Base-by-base conservation (phyloP, 1,139 yeast species). In the Taphrina pruni region DNA sequence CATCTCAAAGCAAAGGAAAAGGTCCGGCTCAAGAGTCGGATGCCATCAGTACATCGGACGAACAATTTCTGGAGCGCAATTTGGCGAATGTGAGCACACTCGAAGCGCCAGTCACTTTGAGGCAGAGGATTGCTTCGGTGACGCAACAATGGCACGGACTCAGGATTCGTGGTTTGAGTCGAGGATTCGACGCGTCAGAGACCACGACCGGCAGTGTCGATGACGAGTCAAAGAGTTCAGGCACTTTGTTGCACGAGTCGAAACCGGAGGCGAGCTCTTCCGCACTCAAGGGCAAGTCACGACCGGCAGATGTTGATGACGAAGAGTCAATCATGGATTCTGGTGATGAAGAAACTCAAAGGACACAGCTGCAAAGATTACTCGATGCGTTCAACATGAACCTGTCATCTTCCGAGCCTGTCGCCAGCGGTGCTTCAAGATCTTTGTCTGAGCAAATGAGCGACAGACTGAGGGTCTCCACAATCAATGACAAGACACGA, bases 311-410 rank as follows among this genome's bases (percentile, higher is more conserved):
- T 14, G 66, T 32, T 12, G 67, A 55, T 6, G 55, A 38, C 12
- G 46, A 36, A 11, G 20, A 26, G 2, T 9, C 35, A 35, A n/a
- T 17, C 43, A 6, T 21, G 17, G 56, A 50, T 21, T 35, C 35
- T 14, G 55, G 51, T 7, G 66, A 54, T 2, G 67, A 58, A 21
- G 62, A 58, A 21, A 58, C 35, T 7, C 67, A 64, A 12, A 46
- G 60, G 26, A 64, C 67, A n/a, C 67, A 64, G 45, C 41, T 64
- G 12, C 60, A 54, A 61, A 64, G 39, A 21, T 11, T 64, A 38
- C 32, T 64, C 9, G 60, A 41, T 17, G 67, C 67, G 8, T 64
- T 64, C 39, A 46, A 45, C 55, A 56, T 64, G 55, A 54, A 48
- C 12, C 45, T 64, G n/a, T 51, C 60, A 21, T 21, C 41, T n/a